phyloP scores from a whole-genome alignment of 192 early-diverging fungal species.

The Powellomyces hirtus region DNA sequence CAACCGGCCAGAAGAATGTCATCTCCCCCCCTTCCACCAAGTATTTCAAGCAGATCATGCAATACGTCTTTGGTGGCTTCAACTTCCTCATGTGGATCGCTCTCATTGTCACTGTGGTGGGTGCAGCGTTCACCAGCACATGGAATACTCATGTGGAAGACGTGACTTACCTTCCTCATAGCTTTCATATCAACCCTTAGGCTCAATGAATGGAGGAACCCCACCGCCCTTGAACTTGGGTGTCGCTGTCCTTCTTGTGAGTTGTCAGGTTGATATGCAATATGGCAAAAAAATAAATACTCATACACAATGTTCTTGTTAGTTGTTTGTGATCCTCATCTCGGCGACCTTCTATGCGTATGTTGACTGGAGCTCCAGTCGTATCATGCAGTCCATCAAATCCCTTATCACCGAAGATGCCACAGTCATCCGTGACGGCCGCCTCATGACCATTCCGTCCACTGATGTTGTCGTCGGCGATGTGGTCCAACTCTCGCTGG shows the following conservation, averaged over 20 bases:
- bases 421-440: constrained; percentile 69
- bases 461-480: constrained; percentile 72
- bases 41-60: constrained; percentile 12
- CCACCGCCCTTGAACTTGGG: neutral
- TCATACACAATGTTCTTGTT: no score
- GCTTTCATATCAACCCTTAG: no score
- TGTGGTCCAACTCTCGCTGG: constrained; percentile 62
- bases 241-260: neutral
- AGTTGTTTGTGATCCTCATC: constrained; percentile 64
- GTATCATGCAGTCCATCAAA: constrained; percentile 69
- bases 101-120: constrained; percentile 11
- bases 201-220: no score
- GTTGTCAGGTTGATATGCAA: no score
- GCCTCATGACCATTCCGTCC: constrained; percentile 43
- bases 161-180: no score
- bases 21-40: neutral
- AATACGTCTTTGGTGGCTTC: constrained; percentile 30
- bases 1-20: neutral
- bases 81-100: constrained; percentile 17
- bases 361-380: constrained; percentile 67
- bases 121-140: no score
- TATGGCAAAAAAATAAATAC: no score
- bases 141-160: no score
- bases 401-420: constrained; percentile 66
- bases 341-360: constrained; percentile 69